Percentiles rank a stretch among this genome's conserved stretches.
These are phyloP conservation scores for Colletotrichum sojae DNA, from an alignment of 2,329 filamentous ascomycete species.

Conservation along the genomic window DNA sequence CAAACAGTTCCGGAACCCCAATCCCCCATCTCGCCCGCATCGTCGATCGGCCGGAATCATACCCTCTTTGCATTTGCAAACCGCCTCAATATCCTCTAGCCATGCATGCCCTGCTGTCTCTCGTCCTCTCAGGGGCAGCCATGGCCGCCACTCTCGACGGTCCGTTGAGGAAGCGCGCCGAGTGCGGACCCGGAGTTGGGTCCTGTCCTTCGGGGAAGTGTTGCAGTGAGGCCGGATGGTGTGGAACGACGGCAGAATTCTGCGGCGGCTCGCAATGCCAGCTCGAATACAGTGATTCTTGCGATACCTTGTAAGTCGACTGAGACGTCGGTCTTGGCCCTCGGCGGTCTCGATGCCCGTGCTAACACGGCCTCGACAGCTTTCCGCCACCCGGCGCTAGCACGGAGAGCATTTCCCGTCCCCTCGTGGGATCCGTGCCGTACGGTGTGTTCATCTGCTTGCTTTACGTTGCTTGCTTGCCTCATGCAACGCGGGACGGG, in stretches of 20 bases:
- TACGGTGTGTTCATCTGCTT: constrained; percentile 52
- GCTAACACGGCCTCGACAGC: constrained; percentile 42
- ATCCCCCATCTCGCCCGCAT: constrained; percentile 26
- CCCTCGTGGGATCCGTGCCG: constrained; percentile 51
- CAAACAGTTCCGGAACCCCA: neutral
- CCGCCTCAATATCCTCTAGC: constrained; percentile 18
- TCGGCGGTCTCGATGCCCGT: neutral
- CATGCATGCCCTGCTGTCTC: constrained; percentile 35
- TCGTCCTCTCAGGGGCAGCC: constrained; percentile 35
- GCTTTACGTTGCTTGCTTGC: neutral
- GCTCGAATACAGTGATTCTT: constrained; percentile 56
- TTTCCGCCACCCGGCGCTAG: constrained; percentile 49
- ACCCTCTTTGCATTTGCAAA: constrained; percentile 26
- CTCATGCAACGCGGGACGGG: constrained; percentile 28
- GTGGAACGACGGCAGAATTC: constrained; percentile 52
- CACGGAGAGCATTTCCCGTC: constrained; percentile 51
- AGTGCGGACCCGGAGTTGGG: constrained; percentile 54
- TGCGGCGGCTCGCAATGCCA: constrained; percentile 57
- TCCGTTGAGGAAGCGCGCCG: constrained; percentile 40
- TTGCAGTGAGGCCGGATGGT: constrained; percentile 55
- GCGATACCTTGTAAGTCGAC: constrained; percentile 57
- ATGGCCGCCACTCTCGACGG: constrained; percentile 34
- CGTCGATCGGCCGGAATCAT: constrained; percentile 34
- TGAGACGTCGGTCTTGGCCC: neutral
- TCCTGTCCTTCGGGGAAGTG: constrained; percentile 51